Evolutionary conservation across 371 early-diverging fungal genomes (phyloP), one percentile per base, ranked within the genome.

Genomic region (Chytridium lagenaria): DNA sequence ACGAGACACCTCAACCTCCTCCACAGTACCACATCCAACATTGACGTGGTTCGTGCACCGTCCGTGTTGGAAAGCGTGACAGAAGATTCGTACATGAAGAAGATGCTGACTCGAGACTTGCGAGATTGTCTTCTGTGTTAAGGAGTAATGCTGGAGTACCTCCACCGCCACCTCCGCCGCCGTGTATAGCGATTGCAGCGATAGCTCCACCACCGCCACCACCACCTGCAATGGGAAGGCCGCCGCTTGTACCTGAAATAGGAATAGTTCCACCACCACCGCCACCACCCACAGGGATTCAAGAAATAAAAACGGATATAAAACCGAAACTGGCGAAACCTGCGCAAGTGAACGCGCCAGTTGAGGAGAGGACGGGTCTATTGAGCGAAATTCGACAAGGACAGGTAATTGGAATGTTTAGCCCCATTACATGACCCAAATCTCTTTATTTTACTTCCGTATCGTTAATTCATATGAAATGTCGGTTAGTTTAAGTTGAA

Each of bases 401-500:
- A 0, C 78, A 78, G 77, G 78, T 78, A 73, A 3, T n/a, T n/a
- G n/a, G n/a, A n/a, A n/a, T n/a, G n/a, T n/a, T n/a, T n/a, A n/a
- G n/a, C n/a, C n/a, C n/a, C n/a, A n/a, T n/a, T n/a, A n/a, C n/a
- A n/a, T n/a, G n/a, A n/a, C n/a, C n/a, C n/a, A n/a, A n/a, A n/a
- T n/a, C n/a, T n/a, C n/a, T n/a, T n/a, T n/a, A n/a, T n/a, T n/a
- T n/a, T n/a, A n/a, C n/a, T n/a, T n/a, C n/a, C n/a, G n/a, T n/a
- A n/a, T n/a, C n/a, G n/a, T n/a, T n/a, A n/a, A n/a, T n/a, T n/a
- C n/a, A n/a, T n/a, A n/a, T n/a, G n/a, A n/a, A n/a, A n/a, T n/a
- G n/a, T n/a, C n/a, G n/a, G n/a, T n/a, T n/a, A 81, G 81, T 80
- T 83, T 69, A 37, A 74, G 31, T 64, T 84, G 50, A 65, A 64